Evolutionary conservation across 202 grass and related monocot genomes (phyloP).

Genomic region (Digitaria exilis): DNA sequence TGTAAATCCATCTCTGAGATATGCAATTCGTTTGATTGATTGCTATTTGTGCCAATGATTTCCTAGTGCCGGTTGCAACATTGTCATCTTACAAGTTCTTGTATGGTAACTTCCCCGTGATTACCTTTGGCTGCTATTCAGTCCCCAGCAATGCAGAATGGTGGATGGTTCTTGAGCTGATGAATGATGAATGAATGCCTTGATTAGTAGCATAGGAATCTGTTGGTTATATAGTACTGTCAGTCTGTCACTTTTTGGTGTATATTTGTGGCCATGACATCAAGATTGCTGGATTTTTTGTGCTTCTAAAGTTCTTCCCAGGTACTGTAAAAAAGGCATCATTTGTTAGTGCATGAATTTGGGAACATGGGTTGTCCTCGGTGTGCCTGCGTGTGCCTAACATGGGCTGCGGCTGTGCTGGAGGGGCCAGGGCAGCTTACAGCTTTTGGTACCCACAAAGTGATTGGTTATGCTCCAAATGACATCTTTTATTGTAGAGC

Average conservation of each 20-base stretch:
- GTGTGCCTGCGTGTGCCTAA: background rate
- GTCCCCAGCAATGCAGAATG: background rate
- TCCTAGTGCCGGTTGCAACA: background rate
- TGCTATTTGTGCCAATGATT: background rate
- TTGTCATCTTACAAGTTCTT: background rate
- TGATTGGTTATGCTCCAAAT: background rate
- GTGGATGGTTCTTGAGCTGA: background rate
- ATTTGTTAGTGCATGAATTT: slow-evolving; percentile 21
- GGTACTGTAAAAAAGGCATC: background rate
- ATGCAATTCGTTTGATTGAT: slow-evolving; percentile 8
- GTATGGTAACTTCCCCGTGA: background rate
- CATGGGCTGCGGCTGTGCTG: slow-evolving; percentile 19
- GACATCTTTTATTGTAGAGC: background rate
- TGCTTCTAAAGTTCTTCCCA: background rate
- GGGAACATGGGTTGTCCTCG: slow-evolving; percentile 36
- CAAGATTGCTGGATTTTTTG: background rate
- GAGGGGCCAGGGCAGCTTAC: background rate
- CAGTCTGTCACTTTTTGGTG: background rate
- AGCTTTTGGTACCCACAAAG: background rate
- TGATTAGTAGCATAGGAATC: background rate
- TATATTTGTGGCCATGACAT: background rate
- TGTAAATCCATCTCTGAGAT: slow-evolving; percentile 33
- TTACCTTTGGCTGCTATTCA: background rate
- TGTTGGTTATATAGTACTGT: background rate
- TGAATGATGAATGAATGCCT: background rate